Evolutionary conservation across 495 filamentous ascomycete species (phyloP).

Genomic region (Pseudotulostoma volvatum): DNA sequence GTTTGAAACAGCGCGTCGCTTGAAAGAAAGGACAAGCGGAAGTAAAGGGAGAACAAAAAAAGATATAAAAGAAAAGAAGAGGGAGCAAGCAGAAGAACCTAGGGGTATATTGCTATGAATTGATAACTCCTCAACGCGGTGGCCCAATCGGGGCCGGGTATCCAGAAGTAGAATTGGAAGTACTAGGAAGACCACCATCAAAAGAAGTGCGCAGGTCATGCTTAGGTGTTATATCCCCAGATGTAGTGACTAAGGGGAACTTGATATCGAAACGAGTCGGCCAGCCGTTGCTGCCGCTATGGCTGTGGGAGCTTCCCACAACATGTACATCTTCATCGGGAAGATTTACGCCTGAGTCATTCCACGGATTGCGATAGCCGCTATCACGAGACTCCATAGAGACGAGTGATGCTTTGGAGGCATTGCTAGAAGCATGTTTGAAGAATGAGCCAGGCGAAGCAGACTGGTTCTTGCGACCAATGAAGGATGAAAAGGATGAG

Average conservation of each 20-base stretch:
- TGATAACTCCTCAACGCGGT: conserved; percentile 55
- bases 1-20: background rate
- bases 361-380: conserved; percentile 92
- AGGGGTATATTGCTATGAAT: conserved; percentile 45
- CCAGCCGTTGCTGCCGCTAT: conserved; percentile 46
- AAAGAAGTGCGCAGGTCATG: conserved; percentile 66
- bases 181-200: conserved; percentile 81
- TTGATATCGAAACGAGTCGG: conserved; percentile 43
- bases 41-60: conserved; percentile 11
- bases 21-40: conserved; percentile 5
- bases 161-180: conserved; percentile 90
- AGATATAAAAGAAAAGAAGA: conserved; percentile 9
- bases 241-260: conserved; percentile 49
- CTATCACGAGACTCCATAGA: conserved; percentile 85
- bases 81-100: conserved; percentile 30
- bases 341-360: conserved; percentile 87
- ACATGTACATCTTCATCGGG: conserved; percentile 62
- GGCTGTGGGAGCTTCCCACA: conserved; percentile 38
- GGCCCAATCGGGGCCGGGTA: conserved; percentile 80
- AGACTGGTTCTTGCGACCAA: conserved; percentile 87
- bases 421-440: conserved; percentile 83
- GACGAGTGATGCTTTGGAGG: conserved; percentile 83
- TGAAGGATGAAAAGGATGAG: conserved; percentile 79
- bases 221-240: conserved; percentile 68
- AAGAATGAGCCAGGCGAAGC: conserved; percentile 71